A percentile compares a stretch with the other conserved stretches of the same genome.
Evolutionary conservation across 2,329 filamentous ascomycete genomes (phyloP).

Genomic region (Pyrenochaeta sp.): DNA sequence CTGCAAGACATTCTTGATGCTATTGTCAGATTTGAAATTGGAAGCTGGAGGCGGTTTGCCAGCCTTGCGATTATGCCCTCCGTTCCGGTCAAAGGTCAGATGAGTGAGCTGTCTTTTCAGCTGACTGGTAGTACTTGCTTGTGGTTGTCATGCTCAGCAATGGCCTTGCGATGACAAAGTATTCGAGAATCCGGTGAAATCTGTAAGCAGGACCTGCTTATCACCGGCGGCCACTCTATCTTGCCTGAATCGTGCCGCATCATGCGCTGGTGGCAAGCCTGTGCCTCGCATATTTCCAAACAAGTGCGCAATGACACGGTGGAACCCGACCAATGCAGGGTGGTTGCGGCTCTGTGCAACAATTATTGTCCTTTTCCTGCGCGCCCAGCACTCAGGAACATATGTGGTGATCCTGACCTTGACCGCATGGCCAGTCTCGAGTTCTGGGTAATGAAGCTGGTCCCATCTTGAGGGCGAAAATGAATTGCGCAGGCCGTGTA

Average conservation of each 20-base stretch:
- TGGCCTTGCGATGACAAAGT: not conserved
- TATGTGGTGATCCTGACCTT: not conserved
- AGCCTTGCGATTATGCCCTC: not conserved
- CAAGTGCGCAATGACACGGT: too few relatives aligned
- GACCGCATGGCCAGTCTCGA: not conserved
- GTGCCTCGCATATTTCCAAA: not conserved
- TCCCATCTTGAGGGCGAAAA: too few relatives aligned
- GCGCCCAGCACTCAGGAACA: not conserved
- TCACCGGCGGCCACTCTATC: not conserved
- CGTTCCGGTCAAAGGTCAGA: not conserved
- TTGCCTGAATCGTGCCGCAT: not conserved
- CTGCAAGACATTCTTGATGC: not conserved
- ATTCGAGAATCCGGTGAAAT: not conserved
- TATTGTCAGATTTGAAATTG: not conserved
- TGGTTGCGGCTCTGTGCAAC: too few relatives aligned
- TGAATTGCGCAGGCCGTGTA: too few relatives aligned
- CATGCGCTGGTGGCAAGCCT: not conserved
- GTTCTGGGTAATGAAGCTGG: too few relatives aligned
- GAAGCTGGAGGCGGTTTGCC: not conserved
- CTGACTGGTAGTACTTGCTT: not conserved
- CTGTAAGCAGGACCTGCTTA: not conserved
- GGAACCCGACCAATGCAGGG: not conserved
- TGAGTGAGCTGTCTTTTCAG: not conserved
- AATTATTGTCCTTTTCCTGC: too few relatives aligned
- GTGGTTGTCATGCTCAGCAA: not conserved